Conservation (phyloP, 176 grass and related monocot genomes). For the Triticum timopheevii region DNA sequence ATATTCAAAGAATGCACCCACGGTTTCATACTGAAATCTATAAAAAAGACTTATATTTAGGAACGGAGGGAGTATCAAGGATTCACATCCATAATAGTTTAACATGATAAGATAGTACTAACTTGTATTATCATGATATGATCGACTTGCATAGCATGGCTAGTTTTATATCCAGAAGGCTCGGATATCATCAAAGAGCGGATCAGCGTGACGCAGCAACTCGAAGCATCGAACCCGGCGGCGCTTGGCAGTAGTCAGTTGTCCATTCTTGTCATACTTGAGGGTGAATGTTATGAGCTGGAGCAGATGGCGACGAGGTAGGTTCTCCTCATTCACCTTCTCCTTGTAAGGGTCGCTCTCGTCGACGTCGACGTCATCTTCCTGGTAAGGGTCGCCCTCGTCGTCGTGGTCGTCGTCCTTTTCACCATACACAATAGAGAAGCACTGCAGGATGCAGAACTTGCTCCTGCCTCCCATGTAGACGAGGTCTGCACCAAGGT, state of each 20-base stretch:
- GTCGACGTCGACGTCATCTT: not conserved
- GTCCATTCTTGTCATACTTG: not conserved
- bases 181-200: not conserved
- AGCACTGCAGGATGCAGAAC: conserved; percentile 19
- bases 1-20: too few relatives aligned
- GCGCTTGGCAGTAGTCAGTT: not conserved
- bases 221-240: not conserved
- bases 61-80: too few relatives aligned
- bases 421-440: not conserved
- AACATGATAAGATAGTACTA: too few relatives aligned
- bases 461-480: not conserved
- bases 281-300: not conserved
- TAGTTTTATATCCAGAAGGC: not conserved
- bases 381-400: too few relatives aligned
- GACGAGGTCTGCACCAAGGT: not conserved
- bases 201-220: not conserved
- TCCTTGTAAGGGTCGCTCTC: not conserved
- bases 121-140: not conserved
- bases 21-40: too few relatives aligned
- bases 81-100: not conserved
- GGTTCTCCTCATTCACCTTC: not conserved
- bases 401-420: too few relatives aligned
- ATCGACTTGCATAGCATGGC: not conserved
- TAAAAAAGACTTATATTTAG: too few relatives aligned
- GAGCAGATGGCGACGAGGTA: not conserved